These are phyloP conservation scores for Lonicera japonica DNA, from an alignment of 129 eudicot species.

Conservation along the genomic window DNA sequence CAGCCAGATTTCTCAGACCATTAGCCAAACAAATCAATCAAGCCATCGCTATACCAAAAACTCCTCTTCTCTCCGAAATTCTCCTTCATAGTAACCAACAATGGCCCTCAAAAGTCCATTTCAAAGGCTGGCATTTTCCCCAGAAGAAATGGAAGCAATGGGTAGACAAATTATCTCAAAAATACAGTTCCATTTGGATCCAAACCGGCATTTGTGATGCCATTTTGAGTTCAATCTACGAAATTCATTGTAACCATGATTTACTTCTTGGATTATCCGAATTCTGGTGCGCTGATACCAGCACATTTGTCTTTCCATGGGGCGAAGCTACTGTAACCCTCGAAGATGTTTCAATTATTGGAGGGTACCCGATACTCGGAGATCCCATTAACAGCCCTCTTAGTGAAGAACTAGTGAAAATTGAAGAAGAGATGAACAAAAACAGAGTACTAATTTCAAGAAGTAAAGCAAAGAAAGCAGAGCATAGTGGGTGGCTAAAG, in stretches of 20 bases:
- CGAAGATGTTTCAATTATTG: conserved; percentile 39
- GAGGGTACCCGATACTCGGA: conserved; percentile 35
- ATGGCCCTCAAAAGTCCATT: not conserved
- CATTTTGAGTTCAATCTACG: conserved; percentile 21
- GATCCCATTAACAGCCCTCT: conserved; percentile 1
- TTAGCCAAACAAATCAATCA: too few relatives aligned
- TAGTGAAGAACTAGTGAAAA: not conserved
- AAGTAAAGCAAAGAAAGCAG: conserved; percentile 3
- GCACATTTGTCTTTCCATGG: conserved; percentile 43
- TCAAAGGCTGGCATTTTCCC: conserved; percentile 14
- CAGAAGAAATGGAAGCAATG: conserved; percentile 21
- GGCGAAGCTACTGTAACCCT: conserved; percentile 42
- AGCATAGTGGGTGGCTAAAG: conserved; percentile 22
- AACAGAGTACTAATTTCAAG: conserved; percentile 4
- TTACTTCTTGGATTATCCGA: conserved; percentile 21
- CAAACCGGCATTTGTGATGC: conserved; percentile 20
- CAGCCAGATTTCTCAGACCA: too few relatives aligned
- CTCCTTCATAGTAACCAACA: too few relatives aligned
- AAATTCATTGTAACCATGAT: conserved; percentile 15
- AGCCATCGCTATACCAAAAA: too few relatives aligned
- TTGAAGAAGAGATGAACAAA: not conserved
- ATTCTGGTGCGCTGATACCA: conserved; percentile 33
- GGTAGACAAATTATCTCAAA: conserved; percentile 18
- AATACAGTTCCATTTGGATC: conserved; percentile 17
- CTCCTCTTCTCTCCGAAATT: too few relatives aligned